Evolutionary conservation across 768 basidiomycete species (phyloP).

Genomic region (Trametes cinnabarina): DNA sequence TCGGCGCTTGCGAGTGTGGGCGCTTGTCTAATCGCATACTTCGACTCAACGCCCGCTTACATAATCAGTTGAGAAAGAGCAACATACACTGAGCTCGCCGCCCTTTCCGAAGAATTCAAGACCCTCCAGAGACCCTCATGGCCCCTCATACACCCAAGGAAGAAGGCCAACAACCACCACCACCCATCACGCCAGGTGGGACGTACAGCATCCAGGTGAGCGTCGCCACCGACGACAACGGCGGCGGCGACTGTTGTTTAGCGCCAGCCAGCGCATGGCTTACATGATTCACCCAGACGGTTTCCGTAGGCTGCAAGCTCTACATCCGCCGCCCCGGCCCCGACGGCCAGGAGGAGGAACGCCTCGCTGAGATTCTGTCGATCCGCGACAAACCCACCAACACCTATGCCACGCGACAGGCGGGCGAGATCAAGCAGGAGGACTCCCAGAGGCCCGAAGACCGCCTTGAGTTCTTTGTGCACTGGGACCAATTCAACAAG

Average conservation of each 20-base stretch:
- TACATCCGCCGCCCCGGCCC: constrained; percentile 80
- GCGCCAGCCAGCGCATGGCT: constrained; percentile 23
- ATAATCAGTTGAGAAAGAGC: constrained; percentile 9
- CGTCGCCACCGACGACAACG: constrained; percentile 20
- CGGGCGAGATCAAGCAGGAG: constrained; percentile 41
- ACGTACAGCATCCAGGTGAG: constrained; percentile 74
- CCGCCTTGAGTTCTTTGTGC: constrained; percentile 92
- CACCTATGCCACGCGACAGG: constrained; percentile 50
- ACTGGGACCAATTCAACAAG: constrained; percentile 99
- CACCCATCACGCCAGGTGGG: constrained; percentile 70
- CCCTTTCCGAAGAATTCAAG: neutral
- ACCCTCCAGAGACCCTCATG: constrained; percentile 20
- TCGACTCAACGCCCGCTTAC: constrained; percentile 9
- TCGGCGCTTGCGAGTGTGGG: neutral
- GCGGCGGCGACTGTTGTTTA: constrained; percentile 24
- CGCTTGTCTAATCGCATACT: neutral
- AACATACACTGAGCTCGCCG: constrained; percentile 12
- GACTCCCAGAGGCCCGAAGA: constrained; percentile 62
- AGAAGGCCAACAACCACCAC: constrained; percentile 45
- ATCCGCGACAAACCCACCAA: constrained; percentile 84
- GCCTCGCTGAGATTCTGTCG: constrained; percentile 93
- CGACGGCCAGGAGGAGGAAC: constrained; percentile 78
- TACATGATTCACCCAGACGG: constrained; percentile 50
- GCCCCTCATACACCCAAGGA: constrained; percentile 33
- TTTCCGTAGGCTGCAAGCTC: constrained; percentile 93